phyloP scores from a whole-genome alignment of 2,329 filamentous ascomycete species.

The Dactylella cylindrospora region DNA sequence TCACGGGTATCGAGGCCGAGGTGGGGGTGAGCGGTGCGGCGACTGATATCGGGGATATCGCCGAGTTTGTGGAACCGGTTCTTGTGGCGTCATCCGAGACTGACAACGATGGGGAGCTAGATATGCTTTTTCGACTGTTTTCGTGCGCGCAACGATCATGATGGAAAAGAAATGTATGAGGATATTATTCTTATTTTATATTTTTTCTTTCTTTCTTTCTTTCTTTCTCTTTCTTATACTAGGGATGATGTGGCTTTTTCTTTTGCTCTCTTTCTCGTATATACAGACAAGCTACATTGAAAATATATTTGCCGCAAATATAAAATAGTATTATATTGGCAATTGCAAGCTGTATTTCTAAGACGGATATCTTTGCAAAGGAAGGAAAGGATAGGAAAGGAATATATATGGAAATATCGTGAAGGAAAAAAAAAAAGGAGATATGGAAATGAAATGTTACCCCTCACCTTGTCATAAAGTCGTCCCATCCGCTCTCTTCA shows the following conservation, averaged over 20 bases:
- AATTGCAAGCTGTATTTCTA: conserved; percentile 16
- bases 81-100: conserved; percentile 21
- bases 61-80: conserved; percentile 6
- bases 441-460: conserved; percentile 16
- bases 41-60: conserved; percentile 25
- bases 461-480: conserved; percentile 38
- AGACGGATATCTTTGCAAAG: conserved; percentile 15
- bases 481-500: conserved; percentile 44
- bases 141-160: conserved; percentile 10
- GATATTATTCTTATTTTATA: conserved; percentile 37
- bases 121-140: conserved; percentile 43
- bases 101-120: conserved; percentile 40
- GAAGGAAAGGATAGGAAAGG: too few species aligned
- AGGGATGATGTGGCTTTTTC: neutral
- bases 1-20: conserved; percentile 28
- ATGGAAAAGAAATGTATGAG: conserved; percentile 26
- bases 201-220: conserved; percentile 7
- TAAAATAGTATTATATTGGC: too few species aligned
- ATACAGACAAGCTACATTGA: conserved; percentile 43
- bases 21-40: conserved; percentile 27
- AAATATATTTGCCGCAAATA: conserved; percentile 14
- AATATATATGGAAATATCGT: conserved; percentile 7
- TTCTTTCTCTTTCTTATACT: neutral
- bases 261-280: conserved; percentile 23
- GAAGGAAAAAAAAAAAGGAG: conserved; percentile 3